These are phyloP conservation scores for Pichia sp. DNA, from an alignment of 1,139 yeast species.

Conservation along the genomic window DNA sequence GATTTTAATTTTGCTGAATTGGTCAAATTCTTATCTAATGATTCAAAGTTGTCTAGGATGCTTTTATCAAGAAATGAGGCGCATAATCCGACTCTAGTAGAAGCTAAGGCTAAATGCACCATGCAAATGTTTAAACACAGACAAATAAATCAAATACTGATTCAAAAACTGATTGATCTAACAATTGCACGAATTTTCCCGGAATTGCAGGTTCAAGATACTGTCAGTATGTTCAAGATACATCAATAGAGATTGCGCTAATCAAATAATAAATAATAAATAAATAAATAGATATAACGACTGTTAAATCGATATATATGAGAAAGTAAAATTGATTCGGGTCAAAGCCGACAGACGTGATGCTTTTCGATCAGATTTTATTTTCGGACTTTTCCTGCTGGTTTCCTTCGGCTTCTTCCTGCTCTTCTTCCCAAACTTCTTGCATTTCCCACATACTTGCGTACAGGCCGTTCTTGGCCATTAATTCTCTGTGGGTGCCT, in stretches of 20 bases:
- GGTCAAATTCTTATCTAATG: background rate
- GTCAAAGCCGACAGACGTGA: background rate
- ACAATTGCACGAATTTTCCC: slow-evolving; percentile 37
- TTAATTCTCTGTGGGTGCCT: slow-evolving; percentile 68
- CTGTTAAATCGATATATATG: slow-evolving; percentile 3
- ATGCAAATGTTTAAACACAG: slow-evolving; percentile 36
- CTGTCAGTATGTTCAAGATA: background rate
- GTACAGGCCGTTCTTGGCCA: slow-evolving; percentile 59
- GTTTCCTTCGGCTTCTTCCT: slow-evolving; percentile 34
- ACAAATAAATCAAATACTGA: slow-evolving; percentile 39
- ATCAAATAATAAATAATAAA: background rate
- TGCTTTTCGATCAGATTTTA: background rate
- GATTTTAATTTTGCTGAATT: slow-evolving; percentile 15
- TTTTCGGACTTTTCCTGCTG: slow-evolving; percentile 16
- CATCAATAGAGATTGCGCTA: background rate
- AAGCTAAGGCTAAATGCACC: slow-evolving; percentile 23
- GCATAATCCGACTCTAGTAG: background rate
- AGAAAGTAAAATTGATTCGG: background rate
- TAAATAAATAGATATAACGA: background rate
- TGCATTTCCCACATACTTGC: slow-evolving; percentile 86
- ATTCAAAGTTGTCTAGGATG: background rate
- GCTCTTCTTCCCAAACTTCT: slow-evolving; percentile 63
- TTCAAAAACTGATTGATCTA: slow-evolving; percentile 38
- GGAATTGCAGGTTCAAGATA: slow-evolving; percentile 27
- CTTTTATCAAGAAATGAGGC: slow-evolving; percentile 1